These are phyloP conservation scores for Didymellaceae sp. DNA, from an alignment of 2,329 filamentous ascomycete genomes.

Conservation along the genomic window DNA sequence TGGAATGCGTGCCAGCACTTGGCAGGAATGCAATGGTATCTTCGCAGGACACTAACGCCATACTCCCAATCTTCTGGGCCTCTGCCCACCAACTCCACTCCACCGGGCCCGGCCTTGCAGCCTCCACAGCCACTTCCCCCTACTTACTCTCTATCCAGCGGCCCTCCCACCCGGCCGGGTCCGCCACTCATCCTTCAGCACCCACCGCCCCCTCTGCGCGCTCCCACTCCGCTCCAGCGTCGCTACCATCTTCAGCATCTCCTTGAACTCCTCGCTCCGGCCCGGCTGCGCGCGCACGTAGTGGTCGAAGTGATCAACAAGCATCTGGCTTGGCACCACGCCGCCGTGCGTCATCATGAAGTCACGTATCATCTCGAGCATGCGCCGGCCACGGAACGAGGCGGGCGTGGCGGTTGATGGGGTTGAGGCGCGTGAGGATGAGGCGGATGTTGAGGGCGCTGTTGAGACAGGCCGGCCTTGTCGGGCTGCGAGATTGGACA, in stretches of 20 bases:
- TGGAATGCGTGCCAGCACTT: conserved; percentile 26
- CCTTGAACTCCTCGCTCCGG: conserved; percentile 76
- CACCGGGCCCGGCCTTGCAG: too few species aligned
- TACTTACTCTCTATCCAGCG: too few species aligned
- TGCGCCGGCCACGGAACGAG: conserved; percentile 49
- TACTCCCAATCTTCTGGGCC: background rate
- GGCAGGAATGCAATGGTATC: conserved; percentile 23
- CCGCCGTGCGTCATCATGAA: conserved; percentile 82
- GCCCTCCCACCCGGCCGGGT: conserved; percentile 11
- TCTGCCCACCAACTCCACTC: background rate
- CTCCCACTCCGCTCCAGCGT: conserved; percentile 65
- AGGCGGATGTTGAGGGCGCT: conserved; percentile 17
- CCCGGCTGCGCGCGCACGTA: conserved; percentile 73
- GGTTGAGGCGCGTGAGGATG: conserved; percentile 37
- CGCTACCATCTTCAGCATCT: conserved; percentile 78
- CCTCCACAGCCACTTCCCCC: background rate
- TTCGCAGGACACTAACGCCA: conserved; percentile 5
- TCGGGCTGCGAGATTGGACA: conserved; percentile 52
- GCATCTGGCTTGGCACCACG: conserved; percentile 78
- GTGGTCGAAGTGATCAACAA: conserved; percentile 88
- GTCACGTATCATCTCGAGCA: conserved; percentile 68
- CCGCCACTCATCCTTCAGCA: conserved; percentile 62
- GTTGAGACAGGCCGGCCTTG: conserved; percentile 41
- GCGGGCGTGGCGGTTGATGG: conserved; percentile 34
- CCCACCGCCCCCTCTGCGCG: conserved; percentile 62